A percentile compares a stretch with the other conserved stretches of the same genome.
These are phyloP conservation scores for Pueraria montana DNA, from an alignment of 306 rosid genomes.

Conservation along the genomic window DNA sequence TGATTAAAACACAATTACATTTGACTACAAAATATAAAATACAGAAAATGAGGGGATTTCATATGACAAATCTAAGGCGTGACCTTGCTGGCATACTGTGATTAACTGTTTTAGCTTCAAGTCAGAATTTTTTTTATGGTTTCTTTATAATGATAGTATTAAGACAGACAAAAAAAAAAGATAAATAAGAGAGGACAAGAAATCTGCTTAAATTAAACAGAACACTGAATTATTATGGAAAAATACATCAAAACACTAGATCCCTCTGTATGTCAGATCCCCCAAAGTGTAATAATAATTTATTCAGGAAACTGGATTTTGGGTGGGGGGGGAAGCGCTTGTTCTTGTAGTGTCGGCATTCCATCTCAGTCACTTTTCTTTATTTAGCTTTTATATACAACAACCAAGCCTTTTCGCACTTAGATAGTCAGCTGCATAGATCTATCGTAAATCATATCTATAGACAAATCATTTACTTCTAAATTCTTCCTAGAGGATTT, in stretches of 20 bases:
- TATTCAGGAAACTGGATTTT: too few species aligned
- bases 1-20: slow-evolving; percentile 21
- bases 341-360: too few species aligned
- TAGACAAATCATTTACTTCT: neutral
- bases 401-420: too few species aligned
- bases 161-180: neutral
- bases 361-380: too few species aligned
- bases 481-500: too few species aligned
- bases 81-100: slow-evolving; percentile 5
- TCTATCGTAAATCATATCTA: neutral
- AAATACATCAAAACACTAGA: neutral
- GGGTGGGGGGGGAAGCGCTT: too few species aligned
- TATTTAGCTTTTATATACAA: too few species aligned
- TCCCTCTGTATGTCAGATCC: too few species aligned
- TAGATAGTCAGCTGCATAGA: too few species aligned
- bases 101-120: slow-evolving; percentile 16
- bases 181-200: neutral
- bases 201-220: slow-evolving; percentile 2
- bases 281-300: too few species aligned
- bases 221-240: neutral
- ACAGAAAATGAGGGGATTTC: slow-evolving; percentile 25
- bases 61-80: slow-evolving; percentile 7
- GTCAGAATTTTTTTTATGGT: slow-evolving; percentile 11
- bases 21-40: slow-evolving; percentile 35
- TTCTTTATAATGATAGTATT: neutral